A percentile compares a stretch with the other conserved stretches of the same genome.
Evolutionary conservation across 2,329 filamentous ascomycete species (phyloP).

Genomic region (Aspergillus novoparasiticus): DNA sequence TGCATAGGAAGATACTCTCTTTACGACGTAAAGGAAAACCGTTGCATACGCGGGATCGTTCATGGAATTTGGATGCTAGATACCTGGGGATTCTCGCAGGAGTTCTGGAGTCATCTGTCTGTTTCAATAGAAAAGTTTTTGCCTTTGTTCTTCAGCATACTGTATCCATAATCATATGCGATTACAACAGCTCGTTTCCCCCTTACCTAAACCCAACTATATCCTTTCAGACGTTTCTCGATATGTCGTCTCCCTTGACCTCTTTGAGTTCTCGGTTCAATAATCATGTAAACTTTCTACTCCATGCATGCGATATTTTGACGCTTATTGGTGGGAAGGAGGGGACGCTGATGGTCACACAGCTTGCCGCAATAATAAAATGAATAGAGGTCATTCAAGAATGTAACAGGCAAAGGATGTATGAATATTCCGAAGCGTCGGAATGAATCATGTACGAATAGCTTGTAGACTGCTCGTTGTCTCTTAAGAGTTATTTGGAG

Average conservation of each 20-base stretch:
- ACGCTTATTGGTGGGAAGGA: neutral
- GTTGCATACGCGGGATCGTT: conserved; percentile 22
- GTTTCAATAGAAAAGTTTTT: conserved; percentile 19
- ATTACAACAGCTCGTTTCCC: neutral
- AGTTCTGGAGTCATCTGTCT: conserved; percentile 32
- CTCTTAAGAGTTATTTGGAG: neutral
- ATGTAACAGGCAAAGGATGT: neutral
- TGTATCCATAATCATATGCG: neutral
- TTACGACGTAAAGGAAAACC: conserved; percentile 51
- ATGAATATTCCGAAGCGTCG: neutral
- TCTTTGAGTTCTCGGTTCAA: neutral
- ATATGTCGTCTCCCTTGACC: neutral
- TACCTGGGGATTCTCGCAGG: conserved; percentile 24
- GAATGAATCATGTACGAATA: neutral
- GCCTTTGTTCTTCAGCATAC: conserved; percentile 3
- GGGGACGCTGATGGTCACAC: neutral
- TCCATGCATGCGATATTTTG: neutral
- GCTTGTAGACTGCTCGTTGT: neutral
- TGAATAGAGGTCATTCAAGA: neutral
- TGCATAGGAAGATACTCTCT: conserved; percentile 62
- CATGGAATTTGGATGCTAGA: conserved; percentile 28
- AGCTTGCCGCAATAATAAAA: neutral
- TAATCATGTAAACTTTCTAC: neutral
- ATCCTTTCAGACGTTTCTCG: neutral
- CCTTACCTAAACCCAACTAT: neutral